phyloP scores from a whole-genome alignment of 768 basidiomycete genomes.

The Lactifluus piperatus region DNA sequence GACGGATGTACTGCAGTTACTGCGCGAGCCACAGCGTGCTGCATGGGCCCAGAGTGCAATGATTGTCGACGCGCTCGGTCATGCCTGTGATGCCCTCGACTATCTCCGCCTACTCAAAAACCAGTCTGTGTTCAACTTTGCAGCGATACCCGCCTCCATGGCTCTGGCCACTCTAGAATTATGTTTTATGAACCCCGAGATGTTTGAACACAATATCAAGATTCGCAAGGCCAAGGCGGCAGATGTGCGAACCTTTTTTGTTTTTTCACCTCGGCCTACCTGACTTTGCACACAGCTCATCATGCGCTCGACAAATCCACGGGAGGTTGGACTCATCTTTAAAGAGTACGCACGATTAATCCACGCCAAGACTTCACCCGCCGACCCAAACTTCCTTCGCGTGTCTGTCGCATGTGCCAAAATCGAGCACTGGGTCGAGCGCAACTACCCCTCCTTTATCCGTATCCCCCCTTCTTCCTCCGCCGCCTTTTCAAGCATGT shows the following conservation, averaged over 20 bases:
- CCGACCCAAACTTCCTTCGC: conserved; percentile 82
- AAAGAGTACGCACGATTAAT: conserved; percentile 73
- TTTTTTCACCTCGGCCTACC: neutral
- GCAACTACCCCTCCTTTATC: conserved; percentile 90
- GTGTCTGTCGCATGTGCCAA: conserved; percentile 70
- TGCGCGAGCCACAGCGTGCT: conserved; percentile 53
- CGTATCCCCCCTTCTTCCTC: conserved; percentile 22
- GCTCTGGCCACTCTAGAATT: conserved; percentile 88
- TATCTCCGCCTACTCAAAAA: conserved; percentile 81
- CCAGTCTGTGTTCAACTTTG: conserved; percentile 93
- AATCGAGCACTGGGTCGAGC: conserved; percentile 95
- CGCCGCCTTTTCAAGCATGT: neutral
- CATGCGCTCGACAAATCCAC: conserved; percentile 84
- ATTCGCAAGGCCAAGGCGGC: conserved; percentile 92
- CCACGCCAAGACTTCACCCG: conserved; percentile 66
- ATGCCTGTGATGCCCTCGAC: conserved; percentile 79
- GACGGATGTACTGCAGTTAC: conserved; percentile 58
- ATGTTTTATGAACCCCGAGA: conserved; percentile 87
- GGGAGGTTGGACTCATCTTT: conserved; percentile 87
- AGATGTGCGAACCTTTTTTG: conserved; percentile 37
- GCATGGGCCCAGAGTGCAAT: conserved; percentile 81
- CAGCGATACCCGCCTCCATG: conserved; percentile 91
- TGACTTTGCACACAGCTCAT: conserved; percentile 53
- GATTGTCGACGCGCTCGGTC: conserved; percentile 80
- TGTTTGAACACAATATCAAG: conserved; percentile 87